Conservation (phyloP, 1,139 yeast species). For the Geotrichum histeridarum region DNA sequence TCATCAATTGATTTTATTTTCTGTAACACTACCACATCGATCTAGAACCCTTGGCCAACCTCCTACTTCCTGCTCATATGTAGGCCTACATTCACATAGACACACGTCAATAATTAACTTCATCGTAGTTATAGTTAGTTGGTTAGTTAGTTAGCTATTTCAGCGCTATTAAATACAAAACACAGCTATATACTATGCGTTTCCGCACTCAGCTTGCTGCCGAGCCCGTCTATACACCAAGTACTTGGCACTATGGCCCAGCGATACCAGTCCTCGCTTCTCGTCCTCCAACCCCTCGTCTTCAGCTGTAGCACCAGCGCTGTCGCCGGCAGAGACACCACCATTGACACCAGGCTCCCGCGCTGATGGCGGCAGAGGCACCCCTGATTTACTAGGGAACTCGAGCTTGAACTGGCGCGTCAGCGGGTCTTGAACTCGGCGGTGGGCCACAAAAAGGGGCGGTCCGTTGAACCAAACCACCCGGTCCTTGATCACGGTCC, state of each 20-base stretch:
- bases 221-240: conserved; percentile 50
- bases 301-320: conserved; percentile 18
- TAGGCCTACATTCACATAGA: no score
- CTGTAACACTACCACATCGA: no score
- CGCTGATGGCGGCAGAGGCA: no score
- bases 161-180: no score
- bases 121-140: no score
- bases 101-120: no score
- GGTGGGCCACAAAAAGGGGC: background rate
- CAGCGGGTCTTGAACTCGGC: background rate
- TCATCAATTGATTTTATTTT: no score
- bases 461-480: conserved; percentile 2
- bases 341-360: background rate
- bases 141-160: no score
- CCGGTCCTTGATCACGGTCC: background rate
- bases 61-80: no score
- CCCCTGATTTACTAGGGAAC: background rate
- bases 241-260: conserved; percentile 69
- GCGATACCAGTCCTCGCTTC: conserved; percentile 23
- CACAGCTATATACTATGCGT: no score
- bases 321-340: conserved; percentile 14
- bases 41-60: no score
- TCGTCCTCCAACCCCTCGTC: conserved; percentile 27
- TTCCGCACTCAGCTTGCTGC: background rate
- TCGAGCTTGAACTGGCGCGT: background rate